A percentile compares a stretch with the other conserved stretches of the same genome.
These are phyloP conservation scores for Alternaria triticimaculans DNA, from an alignment of 2,329 filamentous ascomycete species.

Conservation along the genomic window DNA sequence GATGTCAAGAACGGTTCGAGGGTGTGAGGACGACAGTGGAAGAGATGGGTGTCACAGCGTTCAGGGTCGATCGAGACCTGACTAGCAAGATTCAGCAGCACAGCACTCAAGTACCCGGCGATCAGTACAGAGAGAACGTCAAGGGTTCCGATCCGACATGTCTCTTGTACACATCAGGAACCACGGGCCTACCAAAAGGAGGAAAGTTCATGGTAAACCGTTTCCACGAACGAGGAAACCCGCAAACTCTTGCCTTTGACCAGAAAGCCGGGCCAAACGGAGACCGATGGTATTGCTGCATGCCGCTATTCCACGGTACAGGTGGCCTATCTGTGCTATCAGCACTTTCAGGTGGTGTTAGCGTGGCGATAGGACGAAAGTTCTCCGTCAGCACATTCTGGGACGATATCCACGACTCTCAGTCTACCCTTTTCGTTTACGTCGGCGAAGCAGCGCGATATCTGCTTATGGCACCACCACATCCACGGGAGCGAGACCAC, in stretches of 20 bases:
- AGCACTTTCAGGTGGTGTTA: conserved; percentile 51
- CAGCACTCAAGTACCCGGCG: conserved; percentile 52
- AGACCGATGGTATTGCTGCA: conserved; percentile 75
- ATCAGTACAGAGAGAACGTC: conserved; percentile 62
- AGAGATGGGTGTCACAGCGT: conserved; percentile 29
- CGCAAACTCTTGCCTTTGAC: conserved; percentile 42
- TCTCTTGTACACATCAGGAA: conserved; percentile 76
- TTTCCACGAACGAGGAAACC: conserved; percentile 42
- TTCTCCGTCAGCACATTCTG: conserved; percentile 75
- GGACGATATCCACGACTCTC: conserved; percentile 70
- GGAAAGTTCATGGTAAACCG: conserved; percentile 37
- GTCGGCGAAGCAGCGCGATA: conserved; percentile 80
- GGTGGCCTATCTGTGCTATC: conserved; percentile 65
- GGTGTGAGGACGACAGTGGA: conserved; percentile 17
- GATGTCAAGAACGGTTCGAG: conserved; percentile 29
- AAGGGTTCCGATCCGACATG: conserved; percentile 61
- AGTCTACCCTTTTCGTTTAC: conserved; percentile 74
- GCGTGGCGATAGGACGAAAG: conserved; percentile 66
- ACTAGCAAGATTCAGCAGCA: conserved; percentile 27
- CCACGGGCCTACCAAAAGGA: conserved; percentile 73
- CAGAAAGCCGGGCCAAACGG: conserved; percentile 46
- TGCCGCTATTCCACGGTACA: conserved; percentile 79
- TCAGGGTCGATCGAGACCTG: conserved; percentile 25
- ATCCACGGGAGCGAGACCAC: conserved; percentile 65
- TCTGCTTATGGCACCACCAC: conserved; percentile 69